Base-by-base conservation (phyloP, 2,329 filamentous ascomycete species). In the Fusarium brachygibbosum region DNA sequence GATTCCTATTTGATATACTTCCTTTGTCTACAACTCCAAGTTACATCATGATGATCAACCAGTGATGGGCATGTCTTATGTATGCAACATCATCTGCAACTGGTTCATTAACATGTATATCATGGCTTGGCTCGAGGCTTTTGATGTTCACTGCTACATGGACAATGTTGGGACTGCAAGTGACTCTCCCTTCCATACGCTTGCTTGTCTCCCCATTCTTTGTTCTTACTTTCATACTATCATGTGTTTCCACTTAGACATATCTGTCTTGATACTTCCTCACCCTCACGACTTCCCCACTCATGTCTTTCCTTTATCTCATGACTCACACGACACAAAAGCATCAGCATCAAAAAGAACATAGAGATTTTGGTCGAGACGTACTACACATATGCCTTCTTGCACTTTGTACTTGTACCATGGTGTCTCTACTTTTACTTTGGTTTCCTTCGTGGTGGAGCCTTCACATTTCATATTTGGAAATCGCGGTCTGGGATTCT, bases 251-350 rank as follows among this genome's bases (percentile, higher is more conserved):
- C 28, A 54, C 34, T 51, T 58, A 35, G 38, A 49, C 44, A 38
- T 54, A 13, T 40, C 19, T 54, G 32, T 62, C 25, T 34, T 46
- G 35, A 50, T 31, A 23, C 53, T 38, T 41, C 25, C 42, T 10
- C 32, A 21, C 50, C 48, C 25, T 48, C 25, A 54, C 13, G 9
- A 23, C 23, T 37, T 35, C 25, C 58, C 49, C 19, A 37, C 31
- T 34, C 23, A 25, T 46, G 6, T 29, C 31, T 35, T 57, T 57
- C 31, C 51, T 63, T 48, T 17, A 51, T 29, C 14, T 56, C 38
- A 67, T 41, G 52, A 63, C 40, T 51, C 61, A 54, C 35, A 62
- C 41, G 29, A 58, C 32, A 52, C 48, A 52, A 58, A 56, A 67
- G 31, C 62, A 28, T 45, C 44, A 49, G 49, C 32, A 49, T 28